Evolutionary conservation across 78 protist genomes (phyloP).

Genomic region (Dictyostelium brefeldianum): DNA sequence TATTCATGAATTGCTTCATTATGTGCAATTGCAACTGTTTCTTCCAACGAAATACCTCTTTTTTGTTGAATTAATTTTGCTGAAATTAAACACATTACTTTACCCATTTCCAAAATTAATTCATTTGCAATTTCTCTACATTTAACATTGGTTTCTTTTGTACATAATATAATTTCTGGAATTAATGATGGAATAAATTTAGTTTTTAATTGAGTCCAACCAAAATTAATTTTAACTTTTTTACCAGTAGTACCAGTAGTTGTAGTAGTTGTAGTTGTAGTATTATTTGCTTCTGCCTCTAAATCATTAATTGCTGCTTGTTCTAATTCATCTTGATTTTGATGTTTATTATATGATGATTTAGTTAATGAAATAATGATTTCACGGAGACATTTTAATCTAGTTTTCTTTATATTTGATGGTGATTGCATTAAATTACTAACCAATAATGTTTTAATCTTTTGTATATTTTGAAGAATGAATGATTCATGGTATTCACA

Average conservation of each 20-base stretch:
- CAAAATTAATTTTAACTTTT: not conserved
- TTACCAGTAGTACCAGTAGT: not conserved
- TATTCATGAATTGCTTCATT: conserved; percentile 34
- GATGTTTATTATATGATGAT: not conserved
- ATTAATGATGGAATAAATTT: conserved; percentile 61
- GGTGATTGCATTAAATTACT: conserved; percentile 44
- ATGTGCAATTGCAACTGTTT: not conserved
- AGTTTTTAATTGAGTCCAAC: conserved; percentile 55
- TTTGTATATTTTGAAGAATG: conserved; percentile 38
- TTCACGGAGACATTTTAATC: conserved; percentile 45
- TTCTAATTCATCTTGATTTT: not conserved
- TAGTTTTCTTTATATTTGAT: conserved; percentile 38
- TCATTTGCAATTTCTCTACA: conserved; percentile 56
- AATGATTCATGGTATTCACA: conserved; percentile 42
- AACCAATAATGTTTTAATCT: conserved; percentile 24
- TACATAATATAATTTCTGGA: conserved; percentile 67
- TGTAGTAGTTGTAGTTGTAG: not conserved
- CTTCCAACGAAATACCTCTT: conserved; percentile 37
- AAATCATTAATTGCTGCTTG: not conserved
- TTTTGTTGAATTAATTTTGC: not conserved
- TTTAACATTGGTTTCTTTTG: conserved; percentile 55
- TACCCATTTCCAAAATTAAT: conserved; percentile 44
- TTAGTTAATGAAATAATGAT: not conserved
- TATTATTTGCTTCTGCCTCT: not conserved
- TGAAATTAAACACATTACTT: conserved; percentile 54